Base-by-base conservation (phyloP, 2,329 filamentous ascomycete species). In the Aurifilum marmelostoma region DNA sequence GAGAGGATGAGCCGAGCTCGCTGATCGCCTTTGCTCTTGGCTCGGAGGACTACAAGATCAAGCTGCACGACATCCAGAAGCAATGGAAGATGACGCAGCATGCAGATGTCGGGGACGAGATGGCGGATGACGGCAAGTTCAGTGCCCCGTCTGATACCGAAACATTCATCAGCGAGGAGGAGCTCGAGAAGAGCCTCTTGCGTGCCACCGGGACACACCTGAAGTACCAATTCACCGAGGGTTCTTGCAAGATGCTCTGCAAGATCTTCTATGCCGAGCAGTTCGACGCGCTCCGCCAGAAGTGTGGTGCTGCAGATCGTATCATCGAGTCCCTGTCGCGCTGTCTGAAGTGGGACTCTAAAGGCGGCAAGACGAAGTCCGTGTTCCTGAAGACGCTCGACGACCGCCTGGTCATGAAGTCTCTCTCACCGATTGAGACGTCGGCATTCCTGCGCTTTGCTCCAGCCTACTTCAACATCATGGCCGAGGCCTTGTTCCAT, bases 261-360 rank as follows among this genome's bases (percentile, higher is more conserved):
- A 99, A 99, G 80, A 96, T 99, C 61, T 98, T 99, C 80, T 99
- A 97, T 75, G 96, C 96, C 0, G 96, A 98, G 78, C 96, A 97
- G 72, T 99, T 99, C 74, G 96, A 99, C 80, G 96, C 96, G 3
- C 85, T 99, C 52, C 89, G 96, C 67, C 88, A 92, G 68, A 97
- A 97, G 79, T 98, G 95, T 73, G 95, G 95, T 21, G 92, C 97
- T 11, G 90, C 93, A 1, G 94, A 98, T 76, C 92, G 96, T 47
- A 97, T 99, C 73, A 90, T 98, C 34, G 96, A 99, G 77, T 97
- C 94, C 1, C 83, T 99, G 29, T 98, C 96, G 9, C 89, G 96
- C 27, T 99, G 97, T 80, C 87, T 97, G 27, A 97, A 98, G 79
- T 99, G 95, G 92, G 96, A 99, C 80, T 97, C 93, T 3, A 97